Evolutionary conservation across 2,329 filamentous ascomycete genomes (phyloP).

Genomic region (Aspergillus fijiensis): DNA sequence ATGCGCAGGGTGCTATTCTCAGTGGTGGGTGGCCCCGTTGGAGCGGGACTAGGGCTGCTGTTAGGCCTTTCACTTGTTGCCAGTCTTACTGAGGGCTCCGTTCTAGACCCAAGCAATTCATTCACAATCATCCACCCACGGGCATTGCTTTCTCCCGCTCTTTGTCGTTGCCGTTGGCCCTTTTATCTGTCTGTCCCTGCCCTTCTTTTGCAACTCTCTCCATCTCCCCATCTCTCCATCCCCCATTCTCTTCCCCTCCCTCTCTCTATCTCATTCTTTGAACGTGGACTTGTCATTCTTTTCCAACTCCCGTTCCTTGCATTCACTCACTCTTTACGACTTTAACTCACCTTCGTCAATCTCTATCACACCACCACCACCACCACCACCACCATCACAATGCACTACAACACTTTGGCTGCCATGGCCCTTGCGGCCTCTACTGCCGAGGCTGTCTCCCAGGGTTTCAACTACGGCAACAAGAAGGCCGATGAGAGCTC

Average conservation of each 20-base stretch:
- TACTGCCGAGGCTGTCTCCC: slow-evolving; percentile 37
- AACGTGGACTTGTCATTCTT: slow-evolving; percentile 2
- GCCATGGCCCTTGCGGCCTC: slow-evolving; percentile 35
- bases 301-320: slow-evolving; percentile 3
- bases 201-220: slow-evolving; percentile 1
- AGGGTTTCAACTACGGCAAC: slow-evolving; percentile 52
- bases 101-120: not conserved
- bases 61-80: not conserved
- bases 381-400: slow-evolving; percentile 23
- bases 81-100: not conserved
- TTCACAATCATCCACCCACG: not conserved
- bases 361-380: slow-evolving; percentile 7
- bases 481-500: slow-evolving; percentile 41
- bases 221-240: slow-evolving; percentile 4
- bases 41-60: not conserved
- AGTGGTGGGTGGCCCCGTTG: too few relatives aligned
- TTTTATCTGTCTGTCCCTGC: slow-evolving; percentile 10
- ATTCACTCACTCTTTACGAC: slow-evolving; percentile 14
- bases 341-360: slow-evolving; percentile 3
- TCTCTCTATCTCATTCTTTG: not conserved
- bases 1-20: not conserved
- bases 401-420: slow-evolving; percentile 35
- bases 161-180: not conserved
- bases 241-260: slow-evolving; percentile 13
- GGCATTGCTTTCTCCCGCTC: not conserved